Evolutionary conservation across 176 grass and related monocot genomes (phyloP), one percentile per base, ranked within the genome.

Genomic region (Aegilops bicornis): DNA sequence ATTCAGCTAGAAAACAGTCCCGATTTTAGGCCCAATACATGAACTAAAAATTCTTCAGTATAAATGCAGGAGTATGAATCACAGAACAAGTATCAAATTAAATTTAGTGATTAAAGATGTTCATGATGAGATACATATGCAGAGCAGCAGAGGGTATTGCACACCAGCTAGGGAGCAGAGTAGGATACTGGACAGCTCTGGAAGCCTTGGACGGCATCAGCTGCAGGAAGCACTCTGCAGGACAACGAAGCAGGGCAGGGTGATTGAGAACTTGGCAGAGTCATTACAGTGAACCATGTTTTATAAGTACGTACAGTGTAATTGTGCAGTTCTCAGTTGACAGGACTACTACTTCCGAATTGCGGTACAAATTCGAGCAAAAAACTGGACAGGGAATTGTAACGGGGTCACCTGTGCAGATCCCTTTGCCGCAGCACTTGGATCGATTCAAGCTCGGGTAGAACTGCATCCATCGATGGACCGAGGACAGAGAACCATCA

Each of bases 191-290:
- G 32, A 95, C 93, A 61, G 52, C 77, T 79, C 76, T 70, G 25
- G 91, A 81, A 56, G 73, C 29, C 36, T 89, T 86, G 4, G 88
- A 93, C 27, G 91, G 95, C 86, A 90, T 90, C 86, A 98, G 84
- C 77, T 95, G 93, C 82, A 98, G 86, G 81, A 98, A 98, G 86
- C 95, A 98, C 84, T 98, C 95, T 95, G 89, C 84, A 87, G 16
- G 2, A 30, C 19, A 79, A 56, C 0, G 27, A 58, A 89, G 22
- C 63, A 56, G 31, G 15, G 13, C 7, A 77, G 16, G 3, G 50
- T 32, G 64, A 10, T 2, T 39, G 8, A 14, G 23, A 45, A 32
- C 24, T 63, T 52, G 1, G 4, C 5, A 17, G 4, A 50, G 5
- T 16, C 47, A 5, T 16, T 65, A 47, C 29, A 50, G 6, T n/a